phyloP scores from a whole-genome alignment of 1,139 yeast genomes.

The Saccharomyces hybrid region DNA sequence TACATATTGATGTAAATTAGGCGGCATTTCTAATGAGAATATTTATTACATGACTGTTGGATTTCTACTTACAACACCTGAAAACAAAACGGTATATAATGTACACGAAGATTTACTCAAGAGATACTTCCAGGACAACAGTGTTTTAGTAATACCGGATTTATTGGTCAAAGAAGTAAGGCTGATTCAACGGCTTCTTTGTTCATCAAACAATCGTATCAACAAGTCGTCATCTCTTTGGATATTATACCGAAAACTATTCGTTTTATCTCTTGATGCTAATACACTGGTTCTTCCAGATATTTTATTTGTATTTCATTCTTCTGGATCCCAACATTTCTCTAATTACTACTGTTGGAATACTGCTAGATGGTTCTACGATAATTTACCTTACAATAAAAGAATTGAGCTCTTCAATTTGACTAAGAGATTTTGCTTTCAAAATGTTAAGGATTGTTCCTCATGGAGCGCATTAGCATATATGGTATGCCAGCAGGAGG shows the following conservation, averaged over 20 bases:
- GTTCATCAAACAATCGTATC: conserved; percentile 34
- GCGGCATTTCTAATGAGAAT: not conserved
- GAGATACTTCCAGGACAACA: not conserved
- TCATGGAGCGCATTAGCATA: conserved; percentile 35
- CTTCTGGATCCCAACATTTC: conserved; percentile 32
- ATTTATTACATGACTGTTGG: conserved; percentile 30
- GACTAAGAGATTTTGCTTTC: conserved; percentile 31
- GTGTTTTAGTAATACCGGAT: not conserved
- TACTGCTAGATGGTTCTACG: conserved; percentile 33
- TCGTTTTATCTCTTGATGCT: conserved; percentile 9
- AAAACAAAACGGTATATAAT: conserved; percentile 34
- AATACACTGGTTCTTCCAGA: not conserved
- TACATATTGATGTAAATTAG: not conserved
- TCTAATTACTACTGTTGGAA: conserved; percentile 42
- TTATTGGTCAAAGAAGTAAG: conserved; percentile 18
- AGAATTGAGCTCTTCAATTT: conserved; percentile 12
- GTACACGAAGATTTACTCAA: conserved; percentile 26
- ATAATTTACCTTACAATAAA: conserved; percentile 9
- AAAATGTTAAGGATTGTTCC: conserved; percentile 37
- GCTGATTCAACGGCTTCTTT: conserved; percentile 29
- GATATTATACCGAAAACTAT: conserved; percentile 33
- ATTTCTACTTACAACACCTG: conserved; percentile 36
- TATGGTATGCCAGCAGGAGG: conserved; percentile 12
- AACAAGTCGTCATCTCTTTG: conserved; percentile 42
- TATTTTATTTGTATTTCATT: not conserved